Evolutionary conservation across 192 early-diverging fungal genomes (phyloP).

Genomic region (Coemansia sp.): DNA sequence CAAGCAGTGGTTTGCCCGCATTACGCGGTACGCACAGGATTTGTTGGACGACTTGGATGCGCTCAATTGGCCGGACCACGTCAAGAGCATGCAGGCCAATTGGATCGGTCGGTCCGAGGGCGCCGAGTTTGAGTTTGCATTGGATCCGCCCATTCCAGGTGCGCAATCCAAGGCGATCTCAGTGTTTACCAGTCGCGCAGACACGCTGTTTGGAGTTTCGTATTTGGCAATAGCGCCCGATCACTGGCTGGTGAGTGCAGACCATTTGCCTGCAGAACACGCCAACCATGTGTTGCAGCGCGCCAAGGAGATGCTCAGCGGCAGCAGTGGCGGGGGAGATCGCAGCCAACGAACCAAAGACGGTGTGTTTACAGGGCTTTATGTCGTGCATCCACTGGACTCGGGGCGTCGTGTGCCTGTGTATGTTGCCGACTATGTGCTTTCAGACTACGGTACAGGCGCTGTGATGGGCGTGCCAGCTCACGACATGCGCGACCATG

Average conservation of each 20-base stretch:
- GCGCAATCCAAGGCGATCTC: slow-evolving; percentile 29
- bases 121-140: slow-evolving; percentile 65
- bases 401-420: slow-evolving; percentile 58
- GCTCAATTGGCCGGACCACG: slow-evolving; percentile 85
- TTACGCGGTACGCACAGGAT: slow-evolving; percentile 80
- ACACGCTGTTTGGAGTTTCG: slow-evolving; percentile 74
- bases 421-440: slow-evolving; percentile 72
- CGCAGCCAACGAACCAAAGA: slow-evolving; percentile 5
- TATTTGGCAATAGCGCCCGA: slow-evolving; percentile 68
- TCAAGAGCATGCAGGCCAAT: slow-evolving; percentile 85
- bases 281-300: slow-evolving; percentile 16
- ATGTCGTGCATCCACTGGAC: slow-evolving; percentile 64
- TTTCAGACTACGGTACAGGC: slow-evolving; percentile 76
- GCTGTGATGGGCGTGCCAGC: slow-evolving; percentile 87
- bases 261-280: slow-evolving; percentile 14
- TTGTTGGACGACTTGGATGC: slow-evolving; percentile 72
- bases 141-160: slow-evolving; percentile 1
- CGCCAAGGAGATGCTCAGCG: slow-evolving; percentile 18
- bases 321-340: slow-evolving; percentile 20
- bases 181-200: slow-evolving; percentile 78
- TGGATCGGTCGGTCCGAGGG: slow-evolving; percentile 93
- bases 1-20: slow-evolving; percentile 93
- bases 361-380: slow-evolving; percentile 66
- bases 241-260: slow-evolving; percentile 56
- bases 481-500: slow-evolving; percentile 73